phyloP scores from a whole-genome alignment of 345 rosid genomes.

The Barbarea vulgaris region DNA sequence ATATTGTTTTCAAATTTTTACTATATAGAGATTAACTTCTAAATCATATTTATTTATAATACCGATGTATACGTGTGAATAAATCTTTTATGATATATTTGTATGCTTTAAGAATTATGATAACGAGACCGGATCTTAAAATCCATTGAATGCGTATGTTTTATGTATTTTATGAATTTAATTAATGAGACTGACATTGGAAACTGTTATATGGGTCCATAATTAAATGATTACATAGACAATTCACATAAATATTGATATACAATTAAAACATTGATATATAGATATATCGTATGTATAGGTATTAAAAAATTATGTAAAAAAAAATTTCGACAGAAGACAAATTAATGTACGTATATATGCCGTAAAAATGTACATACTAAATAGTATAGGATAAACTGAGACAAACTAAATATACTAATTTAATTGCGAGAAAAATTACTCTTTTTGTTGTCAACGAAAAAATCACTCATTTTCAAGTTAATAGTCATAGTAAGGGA shows the following conservation, averaged over 20 bases:
- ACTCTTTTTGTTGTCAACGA: background rate
- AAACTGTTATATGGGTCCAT: constrained; percentile 39
- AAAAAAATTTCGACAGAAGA: background rate
- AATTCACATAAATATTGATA: constrained; percentile 2
- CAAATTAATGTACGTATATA: background rate
- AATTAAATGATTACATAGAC: constrained; percentile 32
- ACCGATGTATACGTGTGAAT: constrained; percentile 24
- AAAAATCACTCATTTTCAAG: background rate
- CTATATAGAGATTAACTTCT: constrained; percentile 1
- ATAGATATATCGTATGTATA: background rate
- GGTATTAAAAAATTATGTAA: background rate
- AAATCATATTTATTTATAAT: constrained; percentile 11
- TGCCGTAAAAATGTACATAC: background rate
- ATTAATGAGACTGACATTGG: constrained; percentile 29
- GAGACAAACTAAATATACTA: background rate
- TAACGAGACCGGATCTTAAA: constrained; percentile 41
- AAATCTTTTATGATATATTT: background rate
- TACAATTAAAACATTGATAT: background rate
- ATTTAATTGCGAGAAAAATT: background rate
- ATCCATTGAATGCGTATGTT: constrained; percentile 37
- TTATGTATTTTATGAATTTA: constrained; percentile 12
- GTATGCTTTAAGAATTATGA: constrained; percentile 29
- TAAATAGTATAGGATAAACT: background rate
- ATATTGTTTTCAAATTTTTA: background rate
- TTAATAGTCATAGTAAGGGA: background rate